Base-by-base conservation (phyloP, 2,329 filamentous ascomycete genomes). In the Sordariomycetes sp. region DNA sequence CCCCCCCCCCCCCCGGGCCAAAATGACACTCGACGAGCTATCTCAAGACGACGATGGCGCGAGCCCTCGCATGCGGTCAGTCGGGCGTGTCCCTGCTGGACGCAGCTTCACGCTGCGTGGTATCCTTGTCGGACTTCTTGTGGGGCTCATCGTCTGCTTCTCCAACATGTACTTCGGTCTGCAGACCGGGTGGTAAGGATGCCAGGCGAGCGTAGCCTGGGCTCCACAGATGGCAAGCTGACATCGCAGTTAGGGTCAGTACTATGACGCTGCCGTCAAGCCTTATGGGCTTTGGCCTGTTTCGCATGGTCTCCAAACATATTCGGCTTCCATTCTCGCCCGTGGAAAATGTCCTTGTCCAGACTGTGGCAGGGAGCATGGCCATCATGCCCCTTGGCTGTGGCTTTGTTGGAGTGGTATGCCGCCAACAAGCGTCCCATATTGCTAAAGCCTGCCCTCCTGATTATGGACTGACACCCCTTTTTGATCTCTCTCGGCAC, bases 131-230 rank as follows among this genome's bases (percentile, higher is more conserved):
- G 94, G 94, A 18, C 77, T 96, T 6, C 75, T 82, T 3, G 94
- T 99, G 62, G 94, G 94, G 48, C 83, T 94, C 4, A 78, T 97
- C 58, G 96, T 97, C 67, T 94, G 89, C 68, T 96, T 96, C 70
- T 95, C 90, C 57, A 99, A 99, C 69, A 97, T 95, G 78, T 99
- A 97, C 72, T 99, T 99, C 70, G 94, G 94, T n/a, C 78, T 99
- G 35, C 94, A 97, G 74, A 95, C 90, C 32, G 76, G 77, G 62
- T 81, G 77, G 78, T 61, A 57, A 60, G 61, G 59, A 48, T 40
- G 35, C 35, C 25, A n/a, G 8, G 18, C 16, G 11, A 48, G n/a
- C 10, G 43, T 11, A 14, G 43, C 4, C 3, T 48, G 43, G 16
- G 18, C n/a, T 14, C 22, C 4, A n/a, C 43, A n/a, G n/a, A 10